phyloP scores from a whole-genome alignment of 805 yeast genomes.

The Saturnispora kantuleensis region DNA sequence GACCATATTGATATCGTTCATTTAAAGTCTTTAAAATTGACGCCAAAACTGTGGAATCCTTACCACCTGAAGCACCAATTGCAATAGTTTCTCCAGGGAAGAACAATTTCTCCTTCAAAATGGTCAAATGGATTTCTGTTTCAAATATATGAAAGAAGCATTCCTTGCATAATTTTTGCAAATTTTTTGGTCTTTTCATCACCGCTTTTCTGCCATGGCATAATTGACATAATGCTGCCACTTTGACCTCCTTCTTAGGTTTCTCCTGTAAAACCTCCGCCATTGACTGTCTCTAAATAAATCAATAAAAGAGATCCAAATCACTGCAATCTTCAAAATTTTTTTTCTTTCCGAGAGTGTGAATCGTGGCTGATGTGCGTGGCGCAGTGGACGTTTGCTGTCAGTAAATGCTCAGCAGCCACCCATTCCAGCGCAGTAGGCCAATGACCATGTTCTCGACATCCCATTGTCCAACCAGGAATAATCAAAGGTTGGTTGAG shows the following conservation, averaged over 20 bases:
- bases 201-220: constrained; percentile 79
- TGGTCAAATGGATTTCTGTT: constrained; percentile 90
- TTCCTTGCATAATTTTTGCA: constrained; percentile 79
- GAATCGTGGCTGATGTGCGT: no score
- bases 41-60: constrained; percentile 93
- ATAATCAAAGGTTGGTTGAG: constrained; percentile 24
- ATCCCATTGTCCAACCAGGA: constrained; percentile 49
- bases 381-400: neutral
- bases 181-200: constrained; percentile 84
- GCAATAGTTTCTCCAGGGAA: constrained; percentile 80
- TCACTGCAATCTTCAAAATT: no score
- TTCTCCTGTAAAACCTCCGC: neutral
- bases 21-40: constrained; percentile 77
- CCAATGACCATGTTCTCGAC: constrained; percentile 53
- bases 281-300: neutral
- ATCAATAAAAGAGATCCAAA: neutral
- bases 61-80: constrained; percentile 98
- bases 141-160: constrained; percentile 90
- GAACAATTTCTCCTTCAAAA: constrained; percentile 58
- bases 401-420: constrained; percentile 10
- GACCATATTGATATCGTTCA: constrained; percentile 80
- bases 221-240: constrained; percentile 58
- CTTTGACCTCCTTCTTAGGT: constrained; percentile 25
- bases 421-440: constrained; percentile 45
- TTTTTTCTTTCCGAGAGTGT: no score